Conservation (phyloP, 257 asterid species). For the Phtheirospermum japonicum region DNA sequence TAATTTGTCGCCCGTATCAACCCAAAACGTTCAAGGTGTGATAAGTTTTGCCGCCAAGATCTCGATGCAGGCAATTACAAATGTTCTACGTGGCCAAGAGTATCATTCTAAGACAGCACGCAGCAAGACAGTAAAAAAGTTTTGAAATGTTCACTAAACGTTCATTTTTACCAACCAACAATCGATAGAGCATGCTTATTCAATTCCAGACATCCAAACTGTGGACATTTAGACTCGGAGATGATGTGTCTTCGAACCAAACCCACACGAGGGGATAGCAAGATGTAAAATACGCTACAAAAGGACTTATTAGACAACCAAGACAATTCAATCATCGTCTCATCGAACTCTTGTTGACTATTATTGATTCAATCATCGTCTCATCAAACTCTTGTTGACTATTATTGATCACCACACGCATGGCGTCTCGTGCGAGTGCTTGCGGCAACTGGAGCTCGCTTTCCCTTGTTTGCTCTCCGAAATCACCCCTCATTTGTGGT, state of each 20-base stretch:
- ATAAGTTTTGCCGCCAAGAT: slow-evolving; percentile 76
- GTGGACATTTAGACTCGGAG: too few relatives aligned
- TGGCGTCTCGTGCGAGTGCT: slow-evolving; percentile 81
- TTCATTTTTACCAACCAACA: too few relatives aligned
- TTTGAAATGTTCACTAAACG: too few relatives aligned
- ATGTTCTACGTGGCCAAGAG: slow-evolving; percentile 85
- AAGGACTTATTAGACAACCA: too few relatives aligned
- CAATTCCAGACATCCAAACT: too few relatives aligned
- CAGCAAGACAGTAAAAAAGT: slow-evolving; percentile 72
- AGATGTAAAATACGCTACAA: too few relatives aligned
- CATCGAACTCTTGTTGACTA: slow-evolving; percentile 74
- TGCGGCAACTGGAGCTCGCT: slow-evolving; percentile 79
- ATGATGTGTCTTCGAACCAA: too few relatives aligned
- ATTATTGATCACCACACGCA: slow-evolving; percentile 77
- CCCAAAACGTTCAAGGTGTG: slow-evolving; percentile 81
- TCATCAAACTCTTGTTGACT: slow-evolving; percentile 71
- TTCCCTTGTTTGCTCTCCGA: slow-evolving; percentile 82
- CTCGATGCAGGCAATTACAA: slow-evolving; percentile 72
- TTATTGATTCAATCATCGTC: slow-evolving; percentile 32
- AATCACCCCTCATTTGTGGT: slow-evolving; percentile 63
- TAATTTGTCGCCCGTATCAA: slow-evolving; percentile 57
- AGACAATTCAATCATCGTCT: slow-evolving; percentile 13
- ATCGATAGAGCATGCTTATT: too few relatives aligned
- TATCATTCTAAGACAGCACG: slow-evolving; percentile 87
- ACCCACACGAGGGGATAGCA: too few relatives aligned